Evolutionary conservation across 257 asterid genomes (phyloP).

Genomic region (Plectranthus barbatus): DNA sequence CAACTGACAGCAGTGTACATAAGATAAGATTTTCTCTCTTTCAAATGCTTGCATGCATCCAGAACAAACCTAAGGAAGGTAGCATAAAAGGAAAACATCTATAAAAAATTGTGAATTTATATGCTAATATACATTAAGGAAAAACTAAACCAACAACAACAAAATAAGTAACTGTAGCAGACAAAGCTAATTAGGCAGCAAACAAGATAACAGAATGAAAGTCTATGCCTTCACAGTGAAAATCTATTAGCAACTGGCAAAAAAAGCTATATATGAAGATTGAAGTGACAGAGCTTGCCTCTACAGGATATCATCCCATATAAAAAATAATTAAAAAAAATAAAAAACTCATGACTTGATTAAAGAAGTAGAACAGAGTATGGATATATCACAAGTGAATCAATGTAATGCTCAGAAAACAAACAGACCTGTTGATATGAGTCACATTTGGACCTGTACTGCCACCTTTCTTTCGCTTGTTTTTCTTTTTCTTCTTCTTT

Average conservation of each 20-base stretch:
- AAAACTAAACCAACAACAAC: background rate
- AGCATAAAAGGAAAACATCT: background rate
- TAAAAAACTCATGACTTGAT: no score
- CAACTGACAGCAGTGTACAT: conserved; percentile 83
- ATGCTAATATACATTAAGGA: background rate
- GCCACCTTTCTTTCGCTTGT: conserved; percentile 46
- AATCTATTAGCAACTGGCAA: background rate
- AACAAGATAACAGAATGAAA: background rate
- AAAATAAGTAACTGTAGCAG: background rate
- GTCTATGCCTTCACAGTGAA: background rate
- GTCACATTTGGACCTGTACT: conserved; percentile 36
- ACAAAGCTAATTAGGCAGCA: no score
- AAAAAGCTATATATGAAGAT: background rate
- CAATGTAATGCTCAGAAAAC: background rate
- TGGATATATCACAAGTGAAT: no score
- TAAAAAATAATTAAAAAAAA: no score
- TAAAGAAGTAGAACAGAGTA: no score
- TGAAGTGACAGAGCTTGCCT: background rate
- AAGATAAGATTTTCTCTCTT: conserved; percentile 74
- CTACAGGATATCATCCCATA: no score
- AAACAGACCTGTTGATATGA: conserved; percentile 52
- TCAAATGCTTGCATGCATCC: conserved; percentile 62
- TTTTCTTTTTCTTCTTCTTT: conserved; percentile 53
- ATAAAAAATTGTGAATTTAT: background rate
- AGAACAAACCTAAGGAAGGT: conserved; percentile 49